Evolutionary conservation across 1,284 basidiomycete genomes (phyloP), one percentile per base, ranked within the genome.

Genomic region (Ustilago crameri): DNA sequence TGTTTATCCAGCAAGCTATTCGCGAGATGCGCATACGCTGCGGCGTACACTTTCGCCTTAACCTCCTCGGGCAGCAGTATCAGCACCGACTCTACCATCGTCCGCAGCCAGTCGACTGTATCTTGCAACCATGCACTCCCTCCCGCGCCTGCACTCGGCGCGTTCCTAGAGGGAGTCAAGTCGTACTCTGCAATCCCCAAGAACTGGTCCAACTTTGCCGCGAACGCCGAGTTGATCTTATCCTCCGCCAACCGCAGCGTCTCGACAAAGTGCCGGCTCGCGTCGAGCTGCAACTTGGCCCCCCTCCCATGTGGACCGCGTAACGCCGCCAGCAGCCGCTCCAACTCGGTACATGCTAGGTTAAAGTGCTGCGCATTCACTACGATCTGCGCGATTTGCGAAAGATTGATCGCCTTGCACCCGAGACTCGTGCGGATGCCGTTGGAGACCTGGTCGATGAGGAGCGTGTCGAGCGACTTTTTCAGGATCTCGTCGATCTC

Each of bases 131-230:
- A 98, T 86, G 90, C 95, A 43, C 93, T 92, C 42, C 18, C 26
- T 4, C 8, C 20, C 15, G 10, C 30, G 2, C 43, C 27, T 15
- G n/a, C n/a, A n/a, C 26, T 30, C 5, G 30, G 38, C 30, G 23
- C 32, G 8, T 8, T 34, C 17, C 44, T 12, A 2, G 32, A 34
- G 35, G 94, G 91, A 49, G 90, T 91, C 93, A 93, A 97, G 76
- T 96, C 90, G 83, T 98, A 97, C 83, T 96, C 93, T 1, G 93
- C 91, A 42, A 97, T 86, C 60, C 93, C 95, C 71, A 97, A 93
- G 85, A 97, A 97, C 71, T 95, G 93, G 79, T 95, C 92, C n/a
- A 98, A 89, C 84, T 98, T 98, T 22, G 91, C 91, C 8, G 89
- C 88, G 75, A 98, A 94, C 42, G 95, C 88, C 10, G 87, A 86